phyloP scores from a whole-genome alignment of 768 basidiomycete genomes.

The Podaxis mareebaensis region DNA sequence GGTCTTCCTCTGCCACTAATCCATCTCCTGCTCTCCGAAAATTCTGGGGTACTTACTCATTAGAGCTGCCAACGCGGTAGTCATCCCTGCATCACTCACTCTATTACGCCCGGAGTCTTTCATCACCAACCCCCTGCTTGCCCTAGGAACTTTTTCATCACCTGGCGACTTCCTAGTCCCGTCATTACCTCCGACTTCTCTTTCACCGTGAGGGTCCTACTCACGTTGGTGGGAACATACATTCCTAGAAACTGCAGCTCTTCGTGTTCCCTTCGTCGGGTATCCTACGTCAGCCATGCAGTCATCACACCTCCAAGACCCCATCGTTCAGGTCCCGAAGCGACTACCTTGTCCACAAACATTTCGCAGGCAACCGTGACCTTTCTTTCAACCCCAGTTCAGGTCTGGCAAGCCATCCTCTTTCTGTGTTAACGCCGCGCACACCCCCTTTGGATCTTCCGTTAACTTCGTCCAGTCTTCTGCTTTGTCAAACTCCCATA shows the following conservation, averaged over 20 bases:
- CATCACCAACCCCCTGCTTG: slow-evolving; percentile 14
- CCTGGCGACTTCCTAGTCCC: background rate
- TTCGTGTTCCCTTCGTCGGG: background rate
- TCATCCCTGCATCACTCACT: slow-evolving; percentile 29
- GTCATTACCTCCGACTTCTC: background rate
- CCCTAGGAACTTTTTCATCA: background rate
- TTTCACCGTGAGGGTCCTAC: slow-evolving; percentile 3
- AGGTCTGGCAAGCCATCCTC: background rate
- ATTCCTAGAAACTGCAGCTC: background rate
- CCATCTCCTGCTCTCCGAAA: slow-evolving; percentile 17
- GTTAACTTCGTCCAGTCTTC: background rate
- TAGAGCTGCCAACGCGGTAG: slow-evolving; percentile 20
- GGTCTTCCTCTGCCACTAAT: slow-evolving; percentile 20
- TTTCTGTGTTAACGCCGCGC: background rate
- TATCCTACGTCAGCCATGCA: background rate
- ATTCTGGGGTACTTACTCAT: slow-evolving; percentile 39
- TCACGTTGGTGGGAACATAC: slow-evolving; percentile 17
- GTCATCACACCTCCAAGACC: background rate
- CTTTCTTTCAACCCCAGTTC: background rate
- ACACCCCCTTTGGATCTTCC: background rate
- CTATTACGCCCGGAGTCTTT: slow-evolving; percentile 18
- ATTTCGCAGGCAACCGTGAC: background rate
- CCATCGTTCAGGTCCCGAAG: background rate
- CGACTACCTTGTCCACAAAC: background rate
- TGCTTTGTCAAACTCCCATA: background rate